Evolutionary conservation across 768 basidiomycete species (phyloP).

Genomic region (Brasilioporus rufonigricans): DNA sequence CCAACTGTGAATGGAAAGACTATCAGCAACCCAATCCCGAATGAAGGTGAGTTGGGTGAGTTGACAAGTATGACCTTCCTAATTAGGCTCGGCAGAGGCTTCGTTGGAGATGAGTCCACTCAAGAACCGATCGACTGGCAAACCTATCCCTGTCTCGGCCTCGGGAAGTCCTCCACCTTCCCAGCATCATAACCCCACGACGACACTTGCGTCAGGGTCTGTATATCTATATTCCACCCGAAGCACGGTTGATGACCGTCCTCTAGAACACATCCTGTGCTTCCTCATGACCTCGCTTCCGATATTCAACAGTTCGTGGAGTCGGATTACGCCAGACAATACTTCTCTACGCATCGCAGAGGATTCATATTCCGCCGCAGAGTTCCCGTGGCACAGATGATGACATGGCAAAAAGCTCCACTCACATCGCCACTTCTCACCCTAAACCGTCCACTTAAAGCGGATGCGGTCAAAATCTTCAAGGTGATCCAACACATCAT

Average conservation of each 20-base stretch:
- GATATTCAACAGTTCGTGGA: constrained; percentile 88
- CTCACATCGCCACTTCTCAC: constrained; percentile 74
- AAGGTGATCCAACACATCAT: constrained; percentile 90
- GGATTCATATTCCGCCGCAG: constrained; percentile 83
- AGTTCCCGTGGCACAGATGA: constrained; percentile 82
- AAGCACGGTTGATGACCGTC: constrained; percentile 10
- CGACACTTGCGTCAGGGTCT: constrained; percentile 65
- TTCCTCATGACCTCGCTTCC: constrained; percentile 76
- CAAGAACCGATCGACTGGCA: constrained; percentile 56
- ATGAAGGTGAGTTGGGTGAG: constrained; percentile 50
- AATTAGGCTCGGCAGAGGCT: constrained; percentile 43
- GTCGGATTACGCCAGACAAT: constrained; percentile 80
- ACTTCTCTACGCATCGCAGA: constrained; percentile 87
- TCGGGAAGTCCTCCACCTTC: constrained; percentile 26
- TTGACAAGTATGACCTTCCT: background rate
- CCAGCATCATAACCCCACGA: constrained; percentile 29
- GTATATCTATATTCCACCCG: constrained; percentile 20
- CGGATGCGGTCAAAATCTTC: constrained; percentile 82
- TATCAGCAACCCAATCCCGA: constrained; percentile 68
- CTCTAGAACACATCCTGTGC: constrained; percentile 66
- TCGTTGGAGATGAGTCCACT: constrained; percentile 75
- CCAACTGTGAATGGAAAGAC: constrained; percentile 57
- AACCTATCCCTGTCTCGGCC: constrained; percentile 60
- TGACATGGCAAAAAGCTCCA: constrained; percentile 87
- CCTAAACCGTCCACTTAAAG: constrained; percentile 60